Percentiles rank a stretch among this genome's conserved stretches.
Conservation (phyloP, 345 rosid species). For the Brassica juncea region DNA sequence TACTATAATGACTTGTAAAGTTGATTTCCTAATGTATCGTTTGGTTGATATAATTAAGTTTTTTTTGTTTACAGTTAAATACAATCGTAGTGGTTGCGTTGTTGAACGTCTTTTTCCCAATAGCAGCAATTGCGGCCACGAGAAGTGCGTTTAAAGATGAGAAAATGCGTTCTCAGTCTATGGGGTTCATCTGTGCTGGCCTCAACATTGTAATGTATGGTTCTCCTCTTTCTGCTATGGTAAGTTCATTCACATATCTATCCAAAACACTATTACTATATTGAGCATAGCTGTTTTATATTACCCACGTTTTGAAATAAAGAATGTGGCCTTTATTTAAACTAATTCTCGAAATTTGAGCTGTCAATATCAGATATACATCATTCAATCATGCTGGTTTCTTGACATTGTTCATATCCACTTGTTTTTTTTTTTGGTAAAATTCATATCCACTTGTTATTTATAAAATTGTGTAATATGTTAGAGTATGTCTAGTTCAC, state of each 20-base stretch:
- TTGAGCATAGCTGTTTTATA: not conserved
- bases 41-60: not conserved
- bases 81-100: conserved; percentile 36
- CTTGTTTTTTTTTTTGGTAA: too few species aligned
- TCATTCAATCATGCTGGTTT: not conserved
- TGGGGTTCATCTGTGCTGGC: conserved; percentile 58
- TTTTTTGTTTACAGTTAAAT: conserved; percentile 47
- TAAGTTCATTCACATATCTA: conserved; percentile 32
- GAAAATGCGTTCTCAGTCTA: conserved; percentile 47
- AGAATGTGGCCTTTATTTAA: not conserved
- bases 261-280: not conserved
- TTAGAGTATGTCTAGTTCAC: too few species aligned
- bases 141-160: conserved; percentile 47
- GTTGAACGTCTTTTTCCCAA: conserved; percentile 62
- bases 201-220: conserved; percentile 65
- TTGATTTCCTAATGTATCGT: not conserved
- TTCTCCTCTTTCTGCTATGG: conserved; percentile 88
- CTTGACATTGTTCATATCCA: not conserved
- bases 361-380: not conserved
- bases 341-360: not conserved
- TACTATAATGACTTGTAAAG: conserved; percentile 35
- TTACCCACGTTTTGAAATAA: conserved; percentile 24
- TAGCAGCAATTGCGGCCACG: conserved; percentile 42
- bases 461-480: too few species aligned
- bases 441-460: too few species aligned